Conservation (phyloP, 805 yeast species). For the Millerago galiae region DNA sequence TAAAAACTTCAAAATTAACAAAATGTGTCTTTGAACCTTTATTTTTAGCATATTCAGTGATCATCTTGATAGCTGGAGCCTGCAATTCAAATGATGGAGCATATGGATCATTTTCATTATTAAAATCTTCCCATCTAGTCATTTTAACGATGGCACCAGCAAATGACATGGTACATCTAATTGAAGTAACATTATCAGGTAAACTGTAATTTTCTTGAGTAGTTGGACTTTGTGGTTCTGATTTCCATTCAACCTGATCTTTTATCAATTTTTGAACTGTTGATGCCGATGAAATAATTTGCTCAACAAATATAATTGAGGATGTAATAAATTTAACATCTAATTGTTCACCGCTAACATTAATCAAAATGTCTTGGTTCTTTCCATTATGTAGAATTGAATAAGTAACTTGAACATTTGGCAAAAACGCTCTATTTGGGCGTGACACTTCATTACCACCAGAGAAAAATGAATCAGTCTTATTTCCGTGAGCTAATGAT, state of each 20-base stretch:
- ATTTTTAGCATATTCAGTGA: constrained; percentile 45
- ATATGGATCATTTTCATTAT: constrained; percentile 25
- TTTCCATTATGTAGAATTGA: constrained; percentile 23
- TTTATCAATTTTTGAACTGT: constrained; percentile 31
- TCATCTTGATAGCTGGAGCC: constrained; percentile 68
- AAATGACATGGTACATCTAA: constrained; percentile 50
- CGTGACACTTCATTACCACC: constrained; percentile 38
- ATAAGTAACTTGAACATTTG: constrained; percentile 57
- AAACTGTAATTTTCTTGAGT: constrained; percentile 14
- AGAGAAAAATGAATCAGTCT: constrained; percentile 44
- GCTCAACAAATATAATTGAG: constrained; percentile 48
- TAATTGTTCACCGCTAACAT: constrained; percentile 60
- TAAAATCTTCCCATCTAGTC: constrained; percentile 31
- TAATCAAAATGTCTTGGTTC: constrained; percentile 36
- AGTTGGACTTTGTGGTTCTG: not conserved
- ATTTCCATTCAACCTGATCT: not conserved
- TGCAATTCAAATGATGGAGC: constrained; percentile 53
- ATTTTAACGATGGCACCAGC: constrained; percentile 62
- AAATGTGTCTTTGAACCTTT: constrained; percentile 34
- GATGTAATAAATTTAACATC: constrained; percentile 60
- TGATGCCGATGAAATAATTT: constrained; percentile 40
- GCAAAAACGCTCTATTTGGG: constrained; percentile 60
- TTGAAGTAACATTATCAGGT: constrained; percentile 26
- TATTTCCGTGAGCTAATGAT: constrained; percentile 61
- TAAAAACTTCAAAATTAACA: constrained; percentile 46